Base-by-base conservation (phyloP, 306 rosid genomes). In the Astragalus membranaceus region DNA sequence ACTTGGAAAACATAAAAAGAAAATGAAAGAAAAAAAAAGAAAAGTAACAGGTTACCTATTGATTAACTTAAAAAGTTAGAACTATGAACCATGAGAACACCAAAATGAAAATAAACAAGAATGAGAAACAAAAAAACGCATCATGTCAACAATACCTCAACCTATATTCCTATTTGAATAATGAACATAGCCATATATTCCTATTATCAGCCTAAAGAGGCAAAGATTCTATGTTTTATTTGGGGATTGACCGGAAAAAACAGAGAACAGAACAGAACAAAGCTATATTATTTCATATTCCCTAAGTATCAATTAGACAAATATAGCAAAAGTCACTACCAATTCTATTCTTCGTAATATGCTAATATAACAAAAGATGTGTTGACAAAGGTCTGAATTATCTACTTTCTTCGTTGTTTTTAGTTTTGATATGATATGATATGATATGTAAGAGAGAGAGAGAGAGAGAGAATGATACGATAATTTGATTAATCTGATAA, bases 321-420 rank as follows among this genome's bases (percentile, higher is more conserved):
- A 79, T 39, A 64, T 62, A 67, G 14, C 14, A 58, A 10, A 49
- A 69, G 42, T 32, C 20, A 73, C 16, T 16, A 66, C 60, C 64
- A 76, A 39, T 15, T 62, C 60, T 64, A 44, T 53, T 79, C 48
- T 75, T 49, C 36, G 68, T 58, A 48, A 49, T 54, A 35, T 20
- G 52, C 44, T 53, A 39, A 70, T 72, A 16, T 32, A 68, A 44
- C 35, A 64, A 75, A 11, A 58, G 39, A 69, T 44, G 64, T n/a
- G n/a, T n/a, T n/a, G n/a, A n/a, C n/a, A n/a, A n/a, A n/a, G n/a
- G 43, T 23, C 8, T 39, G 10, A 54, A 37, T 44, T 69, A 41
- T 15, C 41, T 29, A 10, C 42, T 42, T 49, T 10, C 15, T 68
- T 49, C 5, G n/a, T 9, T 12, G 17, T 32, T 55, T 41, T 49